phyloP scores from a whole-genome alignment of 176 grass and related monocot genomes.

The Cocos nucifera region DNA sequence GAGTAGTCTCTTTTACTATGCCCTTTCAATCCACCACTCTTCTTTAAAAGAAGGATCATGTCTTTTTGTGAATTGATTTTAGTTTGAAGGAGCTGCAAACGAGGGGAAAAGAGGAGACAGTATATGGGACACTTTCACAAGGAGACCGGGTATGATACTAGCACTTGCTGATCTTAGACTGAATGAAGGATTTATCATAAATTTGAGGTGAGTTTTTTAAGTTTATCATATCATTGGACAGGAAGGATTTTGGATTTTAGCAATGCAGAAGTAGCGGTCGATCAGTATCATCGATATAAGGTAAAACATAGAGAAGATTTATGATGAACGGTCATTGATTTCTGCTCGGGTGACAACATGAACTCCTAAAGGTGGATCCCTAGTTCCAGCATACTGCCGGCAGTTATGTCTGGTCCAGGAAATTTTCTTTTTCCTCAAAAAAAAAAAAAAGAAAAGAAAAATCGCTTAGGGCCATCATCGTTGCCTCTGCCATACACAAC shows the following conservation, averaged over 20 bases:
- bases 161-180: not conserved
- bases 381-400: no score
- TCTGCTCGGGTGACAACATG: no score
- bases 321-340: no score
- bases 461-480: no score
- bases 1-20: not conserved
- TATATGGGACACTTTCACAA: constrained; percentile 90
- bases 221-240: constrained; percentile 7
- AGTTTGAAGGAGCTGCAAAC: constrained; percentile 90
- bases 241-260: constrained; percentile 91
- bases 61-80: constrained; percentile 14
- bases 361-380: no score
- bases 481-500: no score
- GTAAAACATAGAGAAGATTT: constrained; percentile 18
- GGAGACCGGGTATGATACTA: constrained; percentile 37
- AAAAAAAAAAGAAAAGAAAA: no score
- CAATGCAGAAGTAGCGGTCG: constrained; percentile 85
- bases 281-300: constrained; percentile 97
- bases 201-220: no score
- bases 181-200: no score
- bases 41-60: not conserved
- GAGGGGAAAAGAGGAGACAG: constrained; percentile 69
- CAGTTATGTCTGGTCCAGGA: no score
- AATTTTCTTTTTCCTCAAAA: no score
- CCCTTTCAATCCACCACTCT: no score